phyloP scores from a whole-genome alignment of 2,329 filamentous ascomycete species.

The Lasiodiplodia theobromae region DNA sequence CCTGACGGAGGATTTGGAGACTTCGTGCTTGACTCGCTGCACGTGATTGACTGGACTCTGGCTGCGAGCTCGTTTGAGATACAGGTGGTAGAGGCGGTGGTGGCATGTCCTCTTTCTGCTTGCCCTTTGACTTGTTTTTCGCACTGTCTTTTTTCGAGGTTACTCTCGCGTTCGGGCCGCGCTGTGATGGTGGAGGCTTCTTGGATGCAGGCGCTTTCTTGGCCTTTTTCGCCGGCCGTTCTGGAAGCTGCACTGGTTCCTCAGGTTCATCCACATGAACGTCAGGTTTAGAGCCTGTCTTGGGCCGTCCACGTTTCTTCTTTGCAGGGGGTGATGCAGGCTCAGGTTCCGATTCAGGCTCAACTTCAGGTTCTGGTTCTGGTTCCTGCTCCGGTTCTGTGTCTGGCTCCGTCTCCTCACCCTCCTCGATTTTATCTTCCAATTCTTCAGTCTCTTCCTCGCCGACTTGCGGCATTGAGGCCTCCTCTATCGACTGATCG shows the following conservation, averaged over 20 bases:
- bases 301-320: slow-evolving; percentile 25
- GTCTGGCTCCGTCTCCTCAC: slow-evolving; percentile 31
- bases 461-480: not conserved
- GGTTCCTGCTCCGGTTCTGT: slow-evolving; percentile 32
- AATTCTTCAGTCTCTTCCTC: slow-evolving; percentile 36
- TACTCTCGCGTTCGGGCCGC: slow-evolving; percentile 19
- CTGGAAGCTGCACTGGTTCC: slow-evolving; percentile 6
- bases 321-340: slow-evolving; percentile 37
- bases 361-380: not conserved
- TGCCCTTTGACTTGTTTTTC: not conserved
- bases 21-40: slow-evolving; percentile 35
- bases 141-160: not conserved
- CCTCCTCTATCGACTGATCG: slow-evolving; percentile 30
- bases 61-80: not conserved
- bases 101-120: slow-evolving; percentile 11
- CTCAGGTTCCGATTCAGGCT: slow-evolving; percentile 29
- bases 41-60: not conserved
- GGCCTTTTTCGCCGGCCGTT: slow-evolving; percentile 15
- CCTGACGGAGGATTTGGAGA: slow-evolving; percentile 45
- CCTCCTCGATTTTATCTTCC: slow-evolving; percentile 36
- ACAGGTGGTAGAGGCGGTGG: not conserved
- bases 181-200: slow-evolving; percentile 30
- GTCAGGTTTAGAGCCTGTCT: not conserved
- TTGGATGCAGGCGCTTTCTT: slow-evolving; percentile 27
- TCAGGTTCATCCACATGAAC: slow-evolving; percentile 6